These are phyloP conservation scores for Leishmania turanica DNA, from an alignment of 208 protist genomes.

Conservation along the genomic window DNA sequence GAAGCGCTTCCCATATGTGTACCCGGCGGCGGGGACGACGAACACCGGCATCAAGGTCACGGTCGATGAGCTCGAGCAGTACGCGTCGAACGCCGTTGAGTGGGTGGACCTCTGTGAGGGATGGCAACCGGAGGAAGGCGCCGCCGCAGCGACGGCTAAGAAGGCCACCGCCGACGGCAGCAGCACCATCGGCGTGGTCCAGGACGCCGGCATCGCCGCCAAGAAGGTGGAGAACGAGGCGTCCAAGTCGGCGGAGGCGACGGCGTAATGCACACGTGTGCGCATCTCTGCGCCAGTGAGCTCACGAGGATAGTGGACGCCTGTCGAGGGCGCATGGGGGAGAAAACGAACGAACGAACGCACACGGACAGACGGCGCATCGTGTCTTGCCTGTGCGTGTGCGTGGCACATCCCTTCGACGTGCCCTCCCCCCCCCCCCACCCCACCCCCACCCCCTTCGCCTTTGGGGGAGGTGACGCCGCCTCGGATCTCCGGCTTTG, in stretches of 20 bases:
- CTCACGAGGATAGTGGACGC: no score
- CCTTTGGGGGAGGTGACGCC: not conserved
- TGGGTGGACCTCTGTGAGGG: slow-evolving; percentile 71
- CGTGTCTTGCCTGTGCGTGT: not conserved
- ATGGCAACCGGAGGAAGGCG: slow-evolving; percentile 23
- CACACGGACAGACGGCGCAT: no score
- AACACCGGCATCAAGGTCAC: slow-evolving; percentile 49
- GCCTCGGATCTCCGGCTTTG: not conserved
- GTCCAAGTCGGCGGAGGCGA: slow-evolving; percentile 5
- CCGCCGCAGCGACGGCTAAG: not conserved
- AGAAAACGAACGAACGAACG: no score
- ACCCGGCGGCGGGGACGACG: slow-evolving; percentile 47
- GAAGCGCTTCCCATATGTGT: slow-evolving; percentile 55
- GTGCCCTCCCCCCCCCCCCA: no score
- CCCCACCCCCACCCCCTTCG: no score
- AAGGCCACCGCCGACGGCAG: not conserved
- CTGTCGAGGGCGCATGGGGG: no score
- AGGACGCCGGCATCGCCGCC: not conserved
- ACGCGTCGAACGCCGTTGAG: slow-evolving; percentile 61
- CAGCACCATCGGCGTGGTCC: not conserved
- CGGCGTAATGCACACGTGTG: not conserved
- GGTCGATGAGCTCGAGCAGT: slow-evolving; percentile 59
- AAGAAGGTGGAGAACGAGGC: slow-evolving; percentile 20
- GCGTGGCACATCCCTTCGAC: not conserved
- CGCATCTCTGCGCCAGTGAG: no score